phyloP scores from a whole-genome alignment of 257 asterid genomes.

The Salvia rosmarinus region DNA sequence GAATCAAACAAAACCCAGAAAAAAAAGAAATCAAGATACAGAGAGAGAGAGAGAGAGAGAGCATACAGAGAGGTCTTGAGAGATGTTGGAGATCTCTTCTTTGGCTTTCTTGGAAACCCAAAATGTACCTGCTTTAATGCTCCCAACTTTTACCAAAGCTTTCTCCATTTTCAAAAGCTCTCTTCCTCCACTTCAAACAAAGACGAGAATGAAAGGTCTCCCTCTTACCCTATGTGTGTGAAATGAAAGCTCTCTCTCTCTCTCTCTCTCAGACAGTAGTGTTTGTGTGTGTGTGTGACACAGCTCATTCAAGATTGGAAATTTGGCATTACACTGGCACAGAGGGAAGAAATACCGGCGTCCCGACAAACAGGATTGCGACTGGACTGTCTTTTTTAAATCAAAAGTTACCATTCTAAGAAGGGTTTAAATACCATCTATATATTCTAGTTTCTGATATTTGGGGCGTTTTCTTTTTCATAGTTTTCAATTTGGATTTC shows the following conservation, averaged over 20 bases:
- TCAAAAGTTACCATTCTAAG: neutral
- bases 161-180: slow-evolving; percentile 64
- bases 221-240: neutral
- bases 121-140: slow-evolving; percentile 80
- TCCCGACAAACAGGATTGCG: slow-evolving; percentile 27
- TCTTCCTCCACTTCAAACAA: neutral
- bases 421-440: too few relatives aligned
- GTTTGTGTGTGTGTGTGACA: slow-evolving; percentile 31
- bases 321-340: slow-evolving; percentile 35
- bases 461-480: too few relatives aligned
- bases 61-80: slow-evolving; percentile 80
- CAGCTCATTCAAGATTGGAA: slow-evolving; percentile 51
- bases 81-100: slow-evolving; percentile 87
- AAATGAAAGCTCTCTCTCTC: slow-evolving; percentile 4
- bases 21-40: neutral
- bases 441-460: too few relatives aligned
- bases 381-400: neutral
- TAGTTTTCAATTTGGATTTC: neutral
- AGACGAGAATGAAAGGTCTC: slow-evolving; percentile 18
- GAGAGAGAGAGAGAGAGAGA: neutral
- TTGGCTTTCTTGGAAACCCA: slow-evolving; percentile 96
- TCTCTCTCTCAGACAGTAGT: slow-evolving; percentile 22
- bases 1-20: neutral
- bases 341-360: slow-evolving; percentile 44
- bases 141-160: slow-evolving; percentile 79